A percentile compares a stretch with the other conserved stretches of the same genome.
Conservation (phyloP, 176 grass and related monocot genomes). For the Triticum aestivum region DNA sequence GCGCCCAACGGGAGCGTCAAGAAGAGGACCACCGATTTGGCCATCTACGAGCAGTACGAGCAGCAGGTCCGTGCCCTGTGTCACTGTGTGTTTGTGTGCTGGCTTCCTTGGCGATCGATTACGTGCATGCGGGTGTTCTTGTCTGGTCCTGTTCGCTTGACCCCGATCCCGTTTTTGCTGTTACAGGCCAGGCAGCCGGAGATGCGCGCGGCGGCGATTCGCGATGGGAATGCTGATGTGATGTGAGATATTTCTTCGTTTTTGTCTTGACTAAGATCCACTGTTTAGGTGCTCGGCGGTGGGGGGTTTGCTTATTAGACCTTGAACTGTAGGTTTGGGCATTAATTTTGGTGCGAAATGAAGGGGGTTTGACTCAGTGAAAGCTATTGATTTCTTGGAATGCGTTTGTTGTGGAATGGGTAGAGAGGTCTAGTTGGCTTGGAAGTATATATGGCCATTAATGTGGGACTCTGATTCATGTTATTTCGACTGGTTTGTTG, state of each 20-base stretch:
- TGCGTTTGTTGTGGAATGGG: background rate
- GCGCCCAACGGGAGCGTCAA: conserved; percentile 52
- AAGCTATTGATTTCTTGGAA: background rate
- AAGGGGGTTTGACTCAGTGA: background rate
- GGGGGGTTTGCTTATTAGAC: conserved; percentile 7
- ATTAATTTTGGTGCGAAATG: background rate
- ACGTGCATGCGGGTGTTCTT: background rate
- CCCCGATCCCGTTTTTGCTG: background rate
- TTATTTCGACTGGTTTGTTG: background rate
- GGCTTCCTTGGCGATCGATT: background rate
- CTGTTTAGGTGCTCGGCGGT: background rate
- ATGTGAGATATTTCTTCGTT: conserved; percentile 38
- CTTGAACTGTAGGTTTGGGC: background rate
- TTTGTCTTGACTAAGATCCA: background rate
- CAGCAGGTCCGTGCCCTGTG: conserved; percentile 47
- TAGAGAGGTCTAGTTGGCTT: background rate
- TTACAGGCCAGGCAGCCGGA: conserved; percentile 54
- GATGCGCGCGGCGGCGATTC: conserved; percentile 44
- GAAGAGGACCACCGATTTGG: conserved; percentile 64
- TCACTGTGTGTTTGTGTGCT: background rate
- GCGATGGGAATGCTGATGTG: conserved; percentile 47
- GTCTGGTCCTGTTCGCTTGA: background rate
- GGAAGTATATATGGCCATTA: background rate
- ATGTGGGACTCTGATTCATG: too few relatives aligned
- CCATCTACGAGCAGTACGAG: conserved; percentile 93